These are phyloP conservation scores for Melocanna baccifera DNA, from an alignment of 176 grass and related monocot species.

Conservation along the genomic window DNA sequence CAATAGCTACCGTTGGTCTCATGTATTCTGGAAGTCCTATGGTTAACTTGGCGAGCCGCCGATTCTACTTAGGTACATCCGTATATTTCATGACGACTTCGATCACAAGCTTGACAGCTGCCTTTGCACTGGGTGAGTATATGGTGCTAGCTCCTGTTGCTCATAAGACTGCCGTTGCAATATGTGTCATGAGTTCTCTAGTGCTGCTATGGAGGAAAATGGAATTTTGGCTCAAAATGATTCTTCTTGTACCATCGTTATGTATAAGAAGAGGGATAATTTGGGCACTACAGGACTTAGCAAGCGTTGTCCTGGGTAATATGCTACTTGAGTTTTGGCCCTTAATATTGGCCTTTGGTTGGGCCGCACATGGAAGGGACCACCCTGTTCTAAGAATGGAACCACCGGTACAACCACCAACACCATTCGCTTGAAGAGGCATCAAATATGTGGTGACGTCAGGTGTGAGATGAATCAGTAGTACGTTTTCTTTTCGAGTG, in stretches of 20 bases:
- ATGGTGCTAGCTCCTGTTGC: neutral
- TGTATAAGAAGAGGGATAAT: neutral
- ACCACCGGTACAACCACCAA: no score
- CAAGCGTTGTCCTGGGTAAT: accelerated
- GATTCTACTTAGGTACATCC: accelerated
- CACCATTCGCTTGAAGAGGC: no score
- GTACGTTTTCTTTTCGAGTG: no score
- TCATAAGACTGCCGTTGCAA: no score
- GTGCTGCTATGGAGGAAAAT: no score
- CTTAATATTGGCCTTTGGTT: neutral
- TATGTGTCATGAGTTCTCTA: no score
- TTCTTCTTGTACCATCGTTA: neutral
- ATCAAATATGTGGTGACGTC: no score
- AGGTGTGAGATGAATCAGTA: no score
- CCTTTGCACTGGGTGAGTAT: neutral
- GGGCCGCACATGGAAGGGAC: neutral
- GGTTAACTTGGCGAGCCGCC: neutral
- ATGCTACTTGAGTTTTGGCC: neutral
- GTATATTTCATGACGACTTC: neutral
- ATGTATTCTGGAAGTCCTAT: neutral
- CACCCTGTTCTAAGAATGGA: neutral
- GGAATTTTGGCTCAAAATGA: neutral
- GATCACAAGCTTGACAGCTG: neutral
- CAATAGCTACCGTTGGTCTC: neutral
- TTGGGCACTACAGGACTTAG: neutral